Evolutionary conservation across 305 asterid genomes (phyloP).

Genomic region (Fraxinus dipetala): DNA sequence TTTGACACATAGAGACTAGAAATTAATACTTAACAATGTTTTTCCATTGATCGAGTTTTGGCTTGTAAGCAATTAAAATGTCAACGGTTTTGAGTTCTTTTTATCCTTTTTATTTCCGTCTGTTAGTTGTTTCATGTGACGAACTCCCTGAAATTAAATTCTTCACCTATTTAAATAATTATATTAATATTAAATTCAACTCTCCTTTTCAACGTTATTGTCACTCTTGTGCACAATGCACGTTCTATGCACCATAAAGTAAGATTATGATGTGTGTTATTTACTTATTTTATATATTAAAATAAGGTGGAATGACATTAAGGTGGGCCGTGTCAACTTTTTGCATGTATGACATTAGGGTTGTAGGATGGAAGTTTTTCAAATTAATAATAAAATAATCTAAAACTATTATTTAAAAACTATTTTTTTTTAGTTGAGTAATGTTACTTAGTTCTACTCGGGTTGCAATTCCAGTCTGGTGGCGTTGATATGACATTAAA

Average conservation of each 20-base stretch:
- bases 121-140: slow-evolving; percentile 52
- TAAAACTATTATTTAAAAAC: too few species aligned
- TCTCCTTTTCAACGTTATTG: slow-evolving; percentile 19
- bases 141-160: slow-evolving; percentile 33
- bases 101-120: slow-evolving; percentile 38
- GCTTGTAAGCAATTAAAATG: slow-evolving; percentile 20
- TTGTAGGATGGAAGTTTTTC: background rate
- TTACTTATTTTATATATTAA: background rate
- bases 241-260: slow-evolving; percentile 29
- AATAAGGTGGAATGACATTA: background rate
- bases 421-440: too few species aligned
- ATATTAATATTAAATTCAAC: slow-evolving; percentile 26
- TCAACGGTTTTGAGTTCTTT: slow-evolving; percentile 42
- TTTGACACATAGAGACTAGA: background rate
- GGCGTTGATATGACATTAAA: too few species aligned
- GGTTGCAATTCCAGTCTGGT: too few species aligned
- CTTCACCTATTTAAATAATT: slow-evolving; percentile 9
- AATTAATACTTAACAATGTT: too few species aligned
- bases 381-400: too few species aligned
- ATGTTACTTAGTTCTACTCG: too few species aligned
- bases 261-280: background rate
- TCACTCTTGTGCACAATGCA: slow-evolving; percentile 24
- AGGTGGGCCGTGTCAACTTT: background rate
- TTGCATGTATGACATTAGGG: background rate
- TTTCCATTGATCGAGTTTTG: background rate